A percentile compares a stretch with the other conserved stretches of the same genome.
Evolutionary conservation across 345 rosid genomes (phyloP).

Genomic region (Turritis glabra): DNA sequence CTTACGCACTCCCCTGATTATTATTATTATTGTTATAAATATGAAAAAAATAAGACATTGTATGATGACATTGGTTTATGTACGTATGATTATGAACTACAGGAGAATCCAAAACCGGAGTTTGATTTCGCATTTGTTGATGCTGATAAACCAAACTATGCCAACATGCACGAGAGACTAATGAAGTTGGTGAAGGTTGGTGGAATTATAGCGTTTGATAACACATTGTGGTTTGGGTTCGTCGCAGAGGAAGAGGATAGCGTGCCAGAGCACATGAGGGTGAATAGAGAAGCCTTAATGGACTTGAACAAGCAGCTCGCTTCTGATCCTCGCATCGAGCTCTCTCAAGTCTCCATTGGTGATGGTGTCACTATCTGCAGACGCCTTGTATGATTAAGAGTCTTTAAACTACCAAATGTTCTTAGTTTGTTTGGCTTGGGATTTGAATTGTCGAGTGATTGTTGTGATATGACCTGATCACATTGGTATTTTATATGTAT

Average conservation of each 20-base stretch:
- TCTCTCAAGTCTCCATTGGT: slow-evolving; percentile 59
- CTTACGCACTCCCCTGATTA: too few relatives aligned
- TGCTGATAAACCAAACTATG: slow-evolving; percentile 49
- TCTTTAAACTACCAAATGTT: background rate
- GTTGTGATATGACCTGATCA: background rate
- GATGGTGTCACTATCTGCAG: slow-evolving; percentile 72
- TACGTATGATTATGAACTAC: background rate
- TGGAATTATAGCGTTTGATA: slow-evolving; percentile 47
- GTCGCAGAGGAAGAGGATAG: slow-evolving; percentile 36
- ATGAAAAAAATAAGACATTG: too few relatives aligned
- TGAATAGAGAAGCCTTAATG: slow-evolving; percentile 26
- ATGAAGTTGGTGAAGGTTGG: slow-evolving; percentile 49
- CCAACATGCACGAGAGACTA: slow-evolving; percentile 37
- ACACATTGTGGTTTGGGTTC: slow-evolving; percentile 50
- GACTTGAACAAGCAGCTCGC: slow-evolving; percentile 54
- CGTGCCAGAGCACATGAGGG: slow-evolving; percentile 33
- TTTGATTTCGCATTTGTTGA: slow-evolving; percentile 54
- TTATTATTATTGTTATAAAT: too few relatives aligned
- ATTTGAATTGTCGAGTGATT: background rate
- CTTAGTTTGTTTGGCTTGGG: background rate
- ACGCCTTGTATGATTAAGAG: slow-evolving; percentile 37
- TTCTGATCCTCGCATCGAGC: slow-evolving; percentile 54
- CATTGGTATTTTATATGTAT: background rate
- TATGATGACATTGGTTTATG: slow-evolving; percentile 3
- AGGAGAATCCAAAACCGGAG: slow-evolving; percentile 18